phyloP scores from a whole-genome alignment of 83 land plant species.

The Isoetes engelmannii region DNA sequence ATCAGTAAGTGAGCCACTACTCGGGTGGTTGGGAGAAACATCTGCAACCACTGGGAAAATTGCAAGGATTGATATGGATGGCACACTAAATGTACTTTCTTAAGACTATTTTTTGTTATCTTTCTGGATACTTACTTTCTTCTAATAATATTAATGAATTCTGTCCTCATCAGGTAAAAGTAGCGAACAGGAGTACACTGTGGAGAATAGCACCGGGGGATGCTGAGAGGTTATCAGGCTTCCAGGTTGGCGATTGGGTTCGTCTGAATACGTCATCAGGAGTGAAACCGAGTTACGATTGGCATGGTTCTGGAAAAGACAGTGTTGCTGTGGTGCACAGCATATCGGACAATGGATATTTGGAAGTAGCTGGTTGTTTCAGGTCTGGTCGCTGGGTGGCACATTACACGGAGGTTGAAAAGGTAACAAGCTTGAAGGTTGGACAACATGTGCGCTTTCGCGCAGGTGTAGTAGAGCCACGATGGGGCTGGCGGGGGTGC shows the following conservation, averaged over 20 bases:
- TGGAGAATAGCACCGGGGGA: slow-evolving; percentile 95
- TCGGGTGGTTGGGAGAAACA: slow-evolving; percentile 90
- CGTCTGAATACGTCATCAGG: slow-evolving; percentile 66
- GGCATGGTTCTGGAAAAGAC: slow-evolving; percentile 76
- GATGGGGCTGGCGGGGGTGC: slow-evolving; percentile 98
- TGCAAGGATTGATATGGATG: slow-evolving; percentile 83
- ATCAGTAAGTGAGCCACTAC: slow-evolving; percentile 61
- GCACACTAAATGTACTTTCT: slow-evolving; percentile 63
- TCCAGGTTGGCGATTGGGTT: slow-evolving; percentile 98
- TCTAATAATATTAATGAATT: background rate
- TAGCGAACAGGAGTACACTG: slow-evolving; percentile 57
- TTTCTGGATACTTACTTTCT: background rate
- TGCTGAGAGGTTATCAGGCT: slow-evolving; percentile 76
- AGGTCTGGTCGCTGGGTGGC: slow-evolving; percentile 75
- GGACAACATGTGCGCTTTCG: slow-evolving; percentile 81
- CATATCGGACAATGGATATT: slow-evolving; percentile 65
- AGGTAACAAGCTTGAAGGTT: slow-evolving; percentile 56
- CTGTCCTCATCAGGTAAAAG: slow-evolving; percentile 44
- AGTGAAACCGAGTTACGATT: slow-evolving; percentile 77
- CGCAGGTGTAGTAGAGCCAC: slow-evolving; percentile 64
- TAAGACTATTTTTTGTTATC: background rate
- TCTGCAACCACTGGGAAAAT: slow-evolving; percentile 83
- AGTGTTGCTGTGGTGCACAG: slow-evolving; percentile 88
- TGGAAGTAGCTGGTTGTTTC: slow-evolving; percentile 84
- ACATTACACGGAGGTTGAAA: slow-evolving; percentile 78